Evolutionary conservation across 2,329 filamentous ascomycete species (phyloP), one percentile per base, ranked within the genome.

Genomic region (Scedosporium minutisporum): DNA sequence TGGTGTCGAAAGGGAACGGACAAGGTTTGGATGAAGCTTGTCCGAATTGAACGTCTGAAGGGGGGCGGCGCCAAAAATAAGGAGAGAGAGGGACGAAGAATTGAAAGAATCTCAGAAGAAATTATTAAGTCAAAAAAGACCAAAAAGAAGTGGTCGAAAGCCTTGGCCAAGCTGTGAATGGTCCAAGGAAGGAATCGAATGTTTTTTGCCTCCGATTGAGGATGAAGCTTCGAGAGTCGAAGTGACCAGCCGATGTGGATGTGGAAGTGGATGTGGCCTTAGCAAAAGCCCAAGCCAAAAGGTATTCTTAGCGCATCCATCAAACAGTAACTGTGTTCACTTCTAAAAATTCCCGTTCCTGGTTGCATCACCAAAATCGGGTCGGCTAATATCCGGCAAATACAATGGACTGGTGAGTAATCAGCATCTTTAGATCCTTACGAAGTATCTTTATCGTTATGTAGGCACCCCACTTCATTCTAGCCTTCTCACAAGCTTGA

Each of bases 251-350:
- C 33, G 33, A 38, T 38, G 33, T 10, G 57, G 29, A 23, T 33
- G 29, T 42, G 38, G 29, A 41, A 14, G 59, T 41, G 59, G 59
- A 61, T 61, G 59, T 61, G 59, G 59, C 59, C 59, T 61, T 33
- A 61, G 44, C 14, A 27, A 38, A 25, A 5, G 21, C 59, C 44
- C 29, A 51, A 61, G 59, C 59, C 48, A 23, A 23, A 25, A 29
- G 5, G 27, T 23, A 55, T 55, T 55, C 18, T 55, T 55, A 55
- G 51, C 21, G 51, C 51, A 55, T 55, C 12, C 21, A 16, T 55
- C 18, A 23, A 55, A 55, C 23, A 27, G 59, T 61, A 61, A 61
- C 59, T 61, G 58, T 60, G 58, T 60, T 60, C 58, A 60, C 59
- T 38, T 61, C 59, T 23, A 33, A 38, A 51, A 38, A 25, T 25